These are phyloP conservation scores for Bacidia rubella DNA, from an alignment of 495 filamentous ascomycete genomes.

Conservation along the genomic window DNA sequence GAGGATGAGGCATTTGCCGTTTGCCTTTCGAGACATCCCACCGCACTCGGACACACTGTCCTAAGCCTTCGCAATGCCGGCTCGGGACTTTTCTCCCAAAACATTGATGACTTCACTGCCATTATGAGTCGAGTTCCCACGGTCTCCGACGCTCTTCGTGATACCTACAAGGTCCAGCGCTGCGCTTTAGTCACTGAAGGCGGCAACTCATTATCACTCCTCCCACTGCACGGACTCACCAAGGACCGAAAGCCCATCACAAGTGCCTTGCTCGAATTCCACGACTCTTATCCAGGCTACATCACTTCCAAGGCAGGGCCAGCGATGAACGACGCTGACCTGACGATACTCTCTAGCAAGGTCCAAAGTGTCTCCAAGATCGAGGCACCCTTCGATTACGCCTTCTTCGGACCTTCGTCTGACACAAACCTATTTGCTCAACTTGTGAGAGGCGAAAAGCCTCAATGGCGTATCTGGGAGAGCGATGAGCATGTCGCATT, in stretches of 20 bases:
- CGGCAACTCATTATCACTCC: background rate
- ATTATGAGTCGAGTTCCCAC: background rate
- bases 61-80: background rate
- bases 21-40: background rate
- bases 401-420: background rate
- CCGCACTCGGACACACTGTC: background rate
- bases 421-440: background rate
- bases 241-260: background rate
- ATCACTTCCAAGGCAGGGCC: background rate
- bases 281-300: background rate
- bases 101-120: background rate
- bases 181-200: background rate
- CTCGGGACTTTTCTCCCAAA: background rate
- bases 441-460: background rate
- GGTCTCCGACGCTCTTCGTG: background rate
- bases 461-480: constrained; percentile 5
- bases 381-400: background rate
- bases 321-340: background rate
- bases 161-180: background rate
- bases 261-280: background rate
- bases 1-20: too few species aligned
- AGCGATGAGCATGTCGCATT: constrained; percentile 4
- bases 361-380: background rate
- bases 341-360: background rate
- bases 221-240: background rate